Percentiles rank a stretch among this genome's conserved stretches.
These are phyloP conservation scores for Xylariaceae sp. DNA, from an alignment of 2,329 filamentous ascomycete species.

Conservation along the genomic window DNA sequence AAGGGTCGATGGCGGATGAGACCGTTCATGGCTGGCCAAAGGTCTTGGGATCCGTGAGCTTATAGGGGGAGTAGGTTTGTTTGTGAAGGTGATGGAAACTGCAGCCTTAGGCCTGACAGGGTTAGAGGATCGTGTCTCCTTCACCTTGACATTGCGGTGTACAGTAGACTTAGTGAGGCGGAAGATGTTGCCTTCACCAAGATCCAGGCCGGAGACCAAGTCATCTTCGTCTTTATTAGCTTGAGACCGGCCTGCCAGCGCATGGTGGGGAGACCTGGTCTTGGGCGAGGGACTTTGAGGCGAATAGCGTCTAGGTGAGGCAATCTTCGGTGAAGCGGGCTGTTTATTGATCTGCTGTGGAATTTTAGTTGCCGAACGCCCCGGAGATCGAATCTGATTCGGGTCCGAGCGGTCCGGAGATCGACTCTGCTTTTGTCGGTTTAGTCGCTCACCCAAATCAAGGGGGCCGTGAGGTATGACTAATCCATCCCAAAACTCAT, in stretches of 20 bases:
- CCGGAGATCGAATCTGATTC: slow-evolving; percentile 9
- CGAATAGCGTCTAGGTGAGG: not conserved
- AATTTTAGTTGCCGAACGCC: slow-evolving; percentile 1
- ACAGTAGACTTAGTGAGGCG: slow-evolving; percentile 74
- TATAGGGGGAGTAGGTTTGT: slow-evolving; percentile 52
- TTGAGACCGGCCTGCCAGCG: slow-evolving; percentile 24
- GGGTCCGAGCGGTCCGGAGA: slow-evolving; percentile 12
- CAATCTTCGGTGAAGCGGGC: not conserved
- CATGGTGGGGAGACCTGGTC: slow-evolving; percentile 2
- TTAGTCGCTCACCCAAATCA: slow-evolving; percentile 73
- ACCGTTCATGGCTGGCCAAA: slow-evolving; percentile 59
- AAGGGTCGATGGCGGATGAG: slow-evolving; percentile 65
- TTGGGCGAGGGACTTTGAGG: slow-evolving; percentile 7
- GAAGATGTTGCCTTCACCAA: slow-evolving; percentile 78
- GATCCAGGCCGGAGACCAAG: slow-evolving; percentile 79
- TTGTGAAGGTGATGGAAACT: slow-evolving; percentile 87
- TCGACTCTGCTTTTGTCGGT: slow-evolving; percentile 53
- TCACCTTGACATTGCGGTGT: slow-evolving; percentile 88
- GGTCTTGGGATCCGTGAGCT: slow-evolving; percentile 76
- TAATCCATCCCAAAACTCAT: slow-evolving; percentile 86
- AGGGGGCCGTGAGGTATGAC: slow-evolving; percentile 78
- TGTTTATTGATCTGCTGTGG: slow-evolving; percentile 5
- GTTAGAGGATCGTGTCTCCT: slow-evolving; percentile 62
- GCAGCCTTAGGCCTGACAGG: slow-evolving; percentile 67
- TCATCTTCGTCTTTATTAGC: slow-evolving; percentile 59